phyloP scores from a whole-genome alignment of 257 asterid genomes.

The Rubia yunnanensis region DNA sequence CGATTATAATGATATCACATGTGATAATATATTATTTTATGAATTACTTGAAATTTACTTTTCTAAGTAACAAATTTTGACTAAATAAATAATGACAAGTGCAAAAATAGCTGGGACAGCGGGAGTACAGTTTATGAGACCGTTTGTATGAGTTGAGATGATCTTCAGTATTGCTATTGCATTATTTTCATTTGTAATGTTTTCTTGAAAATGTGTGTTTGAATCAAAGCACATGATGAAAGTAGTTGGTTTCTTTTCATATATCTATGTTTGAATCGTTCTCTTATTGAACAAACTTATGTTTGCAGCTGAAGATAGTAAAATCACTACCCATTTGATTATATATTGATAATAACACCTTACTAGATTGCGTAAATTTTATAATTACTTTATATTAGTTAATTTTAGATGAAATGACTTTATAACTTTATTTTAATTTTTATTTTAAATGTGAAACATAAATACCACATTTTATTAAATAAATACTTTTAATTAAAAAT shows the following conservation, averaged over 20 bases:
- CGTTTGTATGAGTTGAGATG: background rate
- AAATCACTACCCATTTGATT: background rate
- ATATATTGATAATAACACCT: background rate
- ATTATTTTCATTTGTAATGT: background rate
- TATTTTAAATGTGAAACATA: too few relatives aligned
- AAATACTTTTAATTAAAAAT: too few relatives aligned
- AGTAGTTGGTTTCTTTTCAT: background rate
- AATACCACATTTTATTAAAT: too few relatives aligned
- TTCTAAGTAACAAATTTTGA: too few relatives aligned
- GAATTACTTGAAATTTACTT: too few relatives aligned
- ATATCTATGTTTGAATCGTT: background rate
- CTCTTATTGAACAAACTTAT: background rate
- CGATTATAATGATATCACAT: too few relatives aligned
- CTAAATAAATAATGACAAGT: too few relatives aligned
- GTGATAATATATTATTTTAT: too few relatives aligned
- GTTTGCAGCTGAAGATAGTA: background rate
- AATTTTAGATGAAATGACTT: too few relatives aligned
- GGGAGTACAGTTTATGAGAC: slow-evolving; percentile 3
- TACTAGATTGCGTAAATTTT: background rate
- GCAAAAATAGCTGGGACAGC: too few relatives aligned
- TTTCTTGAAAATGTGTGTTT: background rate
- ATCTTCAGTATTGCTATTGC: slow-evolving; percentile 1
- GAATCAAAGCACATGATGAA: background rate
- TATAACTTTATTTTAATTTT: too few relatives aligned
- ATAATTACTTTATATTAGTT: too few relatives aligned